Percentiles rank a stretch among this genome's conserved stretches.
Evolutionary conservation across 1,284 basidiomycete genomes (phyloP).

Genomic region (Meira nashicola): DNA sequence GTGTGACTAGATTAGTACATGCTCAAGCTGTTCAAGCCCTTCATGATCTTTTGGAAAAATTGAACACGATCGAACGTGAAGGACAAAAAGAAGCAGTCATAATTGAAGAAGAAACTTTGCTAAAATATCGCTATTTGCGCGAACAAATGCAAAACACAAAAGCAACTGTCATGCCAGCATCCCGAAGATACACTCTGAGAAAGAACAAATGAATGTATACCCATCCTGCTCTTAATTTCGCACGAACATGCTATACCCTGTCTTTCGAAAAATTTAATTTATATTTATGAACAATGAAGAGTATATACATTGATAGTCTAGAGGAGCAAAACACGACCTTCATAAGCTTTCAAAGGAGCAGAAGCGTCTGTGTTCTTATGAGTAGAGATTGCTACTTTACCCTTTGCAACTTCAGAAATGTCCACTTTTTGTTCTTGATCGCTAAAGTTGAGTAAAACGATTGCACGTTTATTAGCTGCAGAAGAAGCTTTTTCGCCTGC

Average conservation of each 20-base stretch:
- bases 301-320: neutral
- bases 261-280: neutral
- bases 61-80: neutral
- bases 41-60: neutral
- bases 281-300: neutral
- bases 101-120: neutral
- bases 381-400: neutral
- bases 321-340: neutral
- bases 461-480: neutral
- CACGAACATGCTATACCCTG: neutral
- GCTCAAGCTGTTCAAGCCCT: neutral
- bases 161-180: neutral
- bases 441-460: slow-evolving; percentile 8
- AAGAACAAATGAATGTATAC: neutral
- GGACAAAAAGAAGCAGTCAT: neutral
- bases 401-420: neutral
- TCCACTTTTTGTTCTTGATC: neutral
- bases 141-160: neutral
- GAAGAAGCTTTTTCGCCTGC: neutral
- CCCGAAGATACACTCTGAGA: neutral
- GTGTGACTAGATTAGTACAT: neutral
- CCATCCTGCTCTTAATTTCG: neutral
- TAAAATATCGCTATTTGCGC: neutral
- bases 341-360: neutral
- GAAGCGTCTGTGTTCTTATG: neutral